phyloP scores from a whole-genome alignment of 208 protist species.

The Leishmania turanica region DNA sequence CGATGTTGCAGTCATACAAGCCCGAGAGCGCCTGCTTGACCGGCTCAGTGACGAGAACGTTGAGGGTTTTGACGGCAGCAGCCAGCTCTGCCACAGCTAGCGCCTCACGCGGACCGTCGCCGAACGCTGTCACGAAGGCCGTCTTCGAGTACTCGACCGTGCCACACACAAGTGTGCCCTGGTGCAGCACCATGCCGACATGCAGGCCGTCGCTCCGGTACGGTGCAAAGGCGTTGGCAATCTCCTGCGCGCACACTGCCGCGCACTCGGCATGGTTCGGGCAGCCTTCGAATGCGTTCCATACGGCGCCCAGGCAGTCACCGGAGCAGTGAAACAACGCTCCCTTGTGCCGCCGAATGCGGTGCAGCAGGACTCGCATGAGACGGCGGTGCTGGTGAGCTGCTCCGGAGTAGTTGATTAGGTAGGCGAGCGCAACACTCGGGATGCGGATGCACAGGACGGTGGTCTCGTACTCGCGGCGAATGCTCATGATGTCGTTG shows the following conservation, averaged over 20 bases:
- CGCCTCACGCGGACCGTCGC: conserved; percentile 62
- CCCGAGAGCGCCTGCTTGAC: conserved; percentile 76
- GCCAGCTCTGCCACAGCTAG: conserved; percentile 66
- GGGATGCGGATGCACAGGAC: conserved; percentile 68
- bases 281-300: conserved; percentile 88
- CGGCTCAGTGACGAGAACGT: conserved; percentile 71
- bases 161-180: conserved; percentile 81
- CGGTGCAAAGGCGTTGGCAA: conserved; percentile 51
- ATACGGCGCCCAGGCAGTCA: conserved; percentile 72
- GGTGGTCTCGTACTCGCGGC: conserved; percentile 57
- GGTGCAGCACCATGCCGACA: conserved; percentile 79
- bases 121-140: conserved; percentile 84
- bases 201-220: conserved; percentile 65
- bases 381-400: conserved; percentile 70
- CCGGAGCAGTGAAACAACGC: conserved; percentile 75
- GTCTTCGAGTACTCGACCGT: conserved; percentile 77
- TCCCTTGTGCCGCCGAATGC: conserved; percentile 75
- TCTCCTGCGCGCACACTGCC: conserved; percentile 73
- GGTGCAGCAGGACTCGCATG: conserved; percentile 71
- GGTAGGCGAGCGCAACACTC: conserved; percentile 67
- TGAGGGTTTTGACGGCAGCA: conserved; percentile 47
- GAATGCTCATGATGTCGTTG: conserved; percentile 54
- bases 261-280: conserved; percentile 69
- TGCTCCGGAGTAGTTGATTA: conserved; percentile 62
- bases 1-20: conserved; percentile 79